Conservation (phyloP, 2,329 filamentous ascomycete genomes). For the Colletotrichum echinochloae region DNA sequence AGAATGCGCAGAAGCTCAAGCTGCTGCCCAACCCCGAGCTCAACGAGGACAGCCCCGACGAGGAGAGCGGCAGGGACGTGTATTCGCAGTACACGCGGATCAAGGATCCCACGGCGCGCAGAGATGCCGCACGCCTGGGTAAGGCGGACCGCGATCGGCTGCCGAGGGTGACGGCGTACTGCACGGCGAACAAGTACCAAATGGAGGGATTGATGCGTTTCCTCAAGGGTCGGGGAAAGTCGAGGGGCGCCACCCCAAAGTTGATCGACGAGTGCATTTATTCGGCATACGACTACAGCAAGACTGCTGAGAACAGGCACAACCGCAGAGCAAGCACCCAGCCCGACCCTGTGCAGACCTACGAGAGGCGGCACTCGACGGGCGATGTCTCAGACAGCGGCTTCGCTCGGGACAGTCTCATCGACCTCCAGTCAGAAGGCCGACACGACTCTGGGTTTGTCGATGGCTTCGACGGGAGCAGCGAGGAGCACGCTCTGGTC, state of each 20-base stretch:
- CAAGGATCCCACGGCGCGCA: slow-evolving; percentile 92
- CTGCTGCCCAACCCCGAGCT: slow-evolving; percentile 92
- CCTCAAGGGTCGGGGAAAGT: slow-evolving; percentile 84
- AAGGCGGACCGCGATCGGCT: slow-evolving; percentile 91
- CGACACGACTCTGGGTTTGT: slow-evolving; percentile 48
- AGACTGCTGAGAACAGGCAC: slow-evolving; percentile 54
- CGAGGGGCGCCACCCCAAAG: slow-evolving; percentile 85
- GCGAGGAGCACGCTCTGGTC: slow-evolving; percentile 50
- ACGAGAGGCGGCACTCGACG: slow-evolving; percentile 80
- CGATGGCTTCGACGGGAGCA: slow-evolving; percentile 46
- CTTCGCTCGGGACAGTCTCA: slow-evolving; percentile 71
- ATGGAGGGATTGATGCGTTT: slow-evolving; percentile 92
- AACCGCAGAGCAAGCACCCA: slow-evolving; percentile 44
- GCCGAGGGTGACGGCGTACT: slow-evolving; percentile 95
- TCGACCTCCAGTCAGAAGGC: slow-evolving; percentile 66
- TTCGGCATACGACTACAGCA: slow-evolving; percentile 86
- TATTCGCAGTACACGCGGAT: slow-evolving; percentile 98
- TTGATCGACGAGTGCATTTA: slow-evolving; percentile 98
- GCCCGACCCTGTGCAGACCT: slow-evolving; percentile 56
- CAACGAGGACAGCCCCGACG: slow-evolving; percentile 80
- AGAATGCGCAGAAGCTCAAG: slow-evolving; percentile 97
- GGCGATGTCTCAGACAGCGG: slow-evolving; percentile 72
- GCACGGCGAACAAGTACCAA: slow-evolving; percentile 91
- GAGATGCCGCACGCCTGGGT: slow-evolving; percentile 91
- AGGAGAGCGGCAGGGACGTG: slow-evolving; percentile 93